These are phyloP conservation scores for Dothideomycetes sp. DNA, from an alignment of 2,329 filamentous ascomycete species.

Conservation along the genomic window DNA sequence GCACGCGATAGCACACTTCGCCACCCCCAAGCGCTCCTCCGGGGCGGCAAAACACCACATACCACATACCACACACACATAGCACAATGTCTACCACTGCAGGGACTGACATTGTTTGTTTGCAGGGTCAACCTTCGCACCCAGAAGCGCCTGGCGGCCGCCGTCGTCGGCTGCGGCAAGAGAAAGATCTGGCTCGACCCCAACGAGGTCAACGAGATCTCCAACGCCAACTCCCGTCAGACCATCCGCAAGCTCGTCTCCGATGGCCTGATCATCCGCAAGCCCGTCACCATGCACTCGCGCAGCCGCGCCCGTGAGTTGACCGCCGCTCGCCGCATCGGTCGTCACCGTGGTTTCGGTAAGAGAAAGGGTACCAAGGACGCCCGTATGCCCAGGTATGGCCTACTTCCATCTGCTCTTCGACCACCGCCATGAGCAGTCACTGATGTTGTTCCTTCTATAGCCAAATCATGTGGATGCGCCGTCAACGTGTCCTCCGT, in stretches of 20 bases:
- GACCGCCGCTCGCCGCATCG: constrained; percentile 86
- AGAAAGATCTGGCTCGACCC: constrained; percentile 99
- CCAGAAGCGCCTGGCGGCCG: constrained; percentile 99
- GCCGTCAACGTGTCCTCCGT: constrained; percentile 97
- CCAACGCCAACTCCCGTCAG: constrained; percentile 99
- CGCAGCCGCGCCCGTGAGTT: constrained; percentile 91
- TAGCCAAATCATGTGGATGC: constrained; percentile 98
- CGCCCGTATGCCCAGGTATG: constrained; percentile 96
- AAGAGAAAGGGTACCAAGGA: constrained; percentile 99
- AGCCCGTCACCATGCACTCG: constrained; percentile 99
- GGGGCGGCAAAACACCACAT: constrained; percentile 12
- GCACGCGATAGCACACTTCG: too few relatives aligned
- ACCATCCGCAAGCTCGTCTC: constrained; percentile 98
- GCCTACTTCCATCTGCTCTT: constrained; percentile 21
- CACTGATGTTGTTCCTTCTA: constrained; percentile 30
- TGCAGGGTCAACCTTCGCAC: constrained; percentile 97
- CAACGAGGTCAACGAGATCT: constrained; percentile 98
- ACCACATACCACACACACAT: too few relatives aligned
- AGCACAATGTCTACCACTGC: too few relatives aligned
- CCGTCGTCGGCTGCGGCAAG: constrained; percentile 98
- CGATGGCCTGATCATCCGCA: constrained; percentile 99
- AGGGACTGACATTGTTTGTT: constrained; percentile 14
- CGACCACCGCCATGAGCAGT: constrained; percentile 1
- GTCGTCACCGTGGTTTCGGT: constrained; percentile 98
- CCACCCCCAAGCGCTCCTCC: constrained; percentile 10